Base-by-base conservation (phyloP, 106 monocot species). In the Platanthera zijinensis region DNA sequence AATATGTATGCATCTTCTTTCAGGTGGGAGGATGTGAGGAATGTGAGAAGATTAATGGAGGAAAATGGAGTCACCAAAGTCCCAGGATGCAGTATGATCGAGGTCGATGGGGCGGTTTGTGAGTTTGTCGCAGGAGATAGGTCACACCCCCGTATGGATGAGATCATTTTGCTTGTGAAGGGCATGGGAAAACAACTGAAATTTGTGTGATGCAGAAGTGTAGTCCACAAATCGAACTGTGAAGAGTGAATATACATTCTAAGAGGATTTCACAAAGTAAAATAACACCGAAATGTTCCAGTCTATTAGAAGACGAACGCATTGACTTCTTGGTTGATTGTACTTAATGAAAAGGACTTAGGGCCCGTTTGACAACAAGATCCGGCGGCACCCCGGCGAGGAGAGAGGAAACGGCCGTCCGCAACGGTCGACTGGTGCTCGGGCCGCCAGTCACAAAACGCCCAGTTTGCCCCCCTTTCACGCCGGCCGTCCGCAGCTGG, bases 51-150 rank as follows among this genome's bases (percentile, higher is more conserved):
- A 74, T 78, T 15, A 53, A 95, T 95, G 95, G 95, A 92, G 74
- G 77, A 52, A 51, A 89, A 82, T 75, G 74, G 85, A 22, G 87
- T 92, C 73, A 83, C 52, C 74, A 95, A 95, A 81, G 74, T 92
- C 14, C 95, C 95, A 10, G 95, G 95, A 19, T 91, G 91, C 72
- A 95, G 95, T 72, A 78, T 92, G 89, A 80, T 95, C 13, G 95
- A 92, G 83, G 82, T 95, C 53, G 86, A 83, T 78, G 92, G 92
- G 51, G 77, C 76, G 68, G 86, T 82, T 68, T 83, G 78, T 52
- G 95, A 95, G 80, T 95, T 95, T 78, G 83, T 87, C 3, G 85
- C 89, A 10, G 91, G 95, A 63, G 84, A 87, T 52, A 17, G 73
- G 22, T 87, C 91, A 48, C 84, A 88, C 57, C 14, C 28, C 19